Base-by-base conservation (phyloP, 2,329 filamentous ascomycete genomes). In the Paecilomyces dactylethromorphus region DNA sequence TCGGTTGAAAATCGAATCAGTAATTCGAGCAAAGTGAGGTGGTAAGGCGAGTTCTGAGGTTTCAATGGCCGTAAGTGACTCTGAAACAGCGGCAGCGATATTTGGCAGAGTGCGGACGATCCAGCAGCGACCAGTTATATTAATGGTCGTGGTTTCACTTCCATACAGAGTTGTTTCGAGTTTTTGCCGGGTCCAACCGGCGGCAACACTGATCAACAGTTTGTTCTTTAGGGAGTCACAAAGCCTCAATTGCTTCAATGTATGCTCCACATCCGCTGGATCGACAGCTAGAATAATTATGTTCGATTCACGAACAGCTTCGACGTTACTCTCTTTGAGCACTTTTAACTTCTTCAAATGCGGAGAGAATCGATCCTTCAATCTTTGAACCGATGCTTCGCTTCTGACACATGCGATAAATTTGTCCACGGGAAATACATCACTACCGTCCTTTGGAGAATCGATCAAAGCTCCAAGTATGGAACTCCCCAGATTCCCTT, bases 91-190 rank as follows among this genome's bases (percentile, higher is more conserved):
- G n/a, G 56, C 56, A 15, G 56, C 56, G 7, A 57, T 52, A n/a
- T 57, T 57, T 4, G 56, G 56, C n/a, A 57, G 49, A n/a, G 56
- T 52, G 18, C 56, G 49, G 29, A 57, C 35, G 29, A 57, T 49
- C 24, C 24, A 52, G 18, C 35, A 45, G 35, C 35, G 35, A 7
- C 8, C 3, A 18, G n/a, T n/a, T n/a, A 45, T 45, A n/a, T 45
- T 45, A 18, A 7, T 5, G 18, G 8, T 4, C 13, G 35, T 45
- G 35, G 35, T 45, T 18, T 45, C 35, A 45, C 35, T 45, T 45
- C 35, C 35, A n/a, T 45, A 45, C 7, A 45, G 13, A 7, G 15
- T 18, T n/a, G 13, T 45, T 7, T 45, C 35, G 5, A 45, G 35
- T n/a, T n/a, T 45, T 15, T 45, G n/a, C 8, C 35, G 18, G 18